A percentile compares a stretch with the other conserved stretches of the same genome.
These are phyloP conservation scores for Blastobotrys muscicola DNA, from an alignment of 805 yeast species.

Conservation along the genomic window DNA sequence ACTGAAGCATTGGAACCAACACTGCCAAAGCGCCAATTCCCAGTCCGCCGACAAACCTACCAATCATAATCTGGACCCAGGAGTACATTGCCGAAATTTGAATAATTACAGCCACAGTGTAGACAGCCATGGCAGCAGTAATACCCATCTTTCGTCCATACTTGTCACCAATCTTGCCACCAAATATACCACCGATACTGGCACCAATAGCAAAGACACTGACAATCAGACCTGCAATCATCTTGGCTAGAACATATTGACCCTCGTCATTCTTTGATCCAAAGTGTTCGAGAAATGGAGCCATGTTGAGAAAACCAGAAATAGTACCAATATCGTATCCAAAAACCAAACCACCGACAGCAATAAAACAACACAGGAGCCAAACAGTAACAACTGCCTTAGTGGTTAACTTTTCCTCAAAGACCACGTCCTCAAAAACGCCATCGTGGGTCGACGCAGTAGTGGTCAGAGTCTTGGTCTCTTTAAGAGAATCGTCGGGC, in stretches of 20 bases:
- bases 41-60: conserved; percentile 63
- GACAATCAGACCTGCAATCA: conserved; percentile 54
- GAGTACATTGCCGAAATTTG: conserved; percentile 35
- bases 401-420: conserved; percentile 8
- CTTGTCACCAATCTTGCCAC: conserved; percentile 42
- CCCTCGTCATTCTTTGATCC: conserved; percentile 34
- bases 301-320: conserved; percentile 55
- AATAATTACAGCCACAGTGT: conserved; percentile 44
- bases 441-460: neutral
- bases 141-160: conserved; percentile 40
- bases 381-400: conserved; percentile 9
- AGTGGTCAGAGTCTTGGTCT: neutral
- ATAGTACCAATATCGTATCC: conserved; percentile 66
- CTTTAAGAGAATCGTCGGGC: neutral
- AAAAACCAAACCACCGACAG: conserved; percentile 57
- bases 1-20: conserved; percentile 67
- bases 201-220: conserved; percentile 70
- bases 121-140: conserved; percentile 35
- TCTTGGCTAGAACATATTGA: conserved; percentile 35
- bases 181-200: conserved; percentile 53
- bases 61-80: conserved; percentile 46
- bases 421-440: conserved; percentile 2
- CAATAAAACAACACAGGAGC: conserved; percentile 40
- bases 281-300: conserved; percentile 39
- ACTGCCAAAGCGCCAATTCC: conserved; percentile 76